A percentile compares a stretch with the other conserved stretches of the same genome.
phyloP scores from a whole-genome alignment of 495 filamentous ascomycete species.

The Neurospora cerealis region DNA sequence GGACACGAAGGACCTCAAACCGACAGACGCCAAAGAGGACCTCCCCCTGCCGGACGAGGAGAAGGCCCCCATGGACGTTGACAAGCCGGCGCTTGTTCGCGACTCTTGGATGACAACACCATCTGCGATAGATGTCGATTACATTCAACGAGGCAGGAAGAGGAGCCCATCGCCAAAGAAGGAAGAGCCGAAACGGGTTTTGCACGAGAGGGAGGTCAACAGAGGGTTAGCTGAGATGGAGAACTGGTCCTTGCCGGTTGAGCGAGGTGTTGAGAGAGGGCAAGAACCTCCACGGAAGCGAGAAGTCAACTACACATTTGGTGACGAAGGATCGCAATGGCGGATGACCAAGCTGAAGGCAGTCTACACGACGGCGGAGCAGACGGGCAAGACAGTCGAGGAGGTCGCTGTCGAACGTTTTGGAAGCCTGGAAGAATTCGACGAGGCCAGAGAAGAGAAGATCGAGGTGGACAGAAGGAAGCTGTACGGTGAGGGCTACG shows the following conservation, averaged over 20 bases:
- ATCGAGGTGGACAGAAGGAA: constrained; percentile 79
- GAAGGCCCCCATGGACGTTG: constrained; percentile 16
- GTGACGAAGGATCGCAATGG: constrained; percentile 84
- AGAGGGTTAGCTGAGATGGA: constrained; percentile 47
- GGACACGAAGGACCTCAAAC: constrained; percentile 27
- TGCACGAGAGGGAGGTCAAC: constrained; percentile 78
- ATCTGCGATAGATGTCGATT: constrained; percentile 71
- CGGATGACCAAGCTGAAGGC: constrained; percentile 89
- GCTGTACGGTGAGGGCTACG: constrained; percentile 77
- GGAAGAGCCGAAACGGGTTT: constrained; percentile 61
- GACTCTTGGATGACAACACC: constrained; percentile 96
- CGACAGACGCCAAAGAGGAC: constrained; percentile 37
- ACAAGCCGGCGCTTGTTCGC: constrained; percentile 27
- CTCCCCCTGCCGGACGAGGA: constrained; percentile 38
- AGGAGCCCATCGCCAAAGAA: constrained; percentile 39
- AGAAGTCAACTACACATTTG: constrained; percentile 75
- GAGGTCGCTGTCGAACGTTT: constrained; percentile 74
- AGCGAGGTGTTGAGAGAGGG: constrained; percentile 23
- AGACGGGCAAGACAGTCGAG: constrained; percentile 59
- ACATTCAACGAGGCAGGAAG: constrained; percentile 57
- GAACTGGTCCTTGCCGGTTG: background rate
- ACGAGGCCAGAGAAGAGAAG: constrained; percentile 91
- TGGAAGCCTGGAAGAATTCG: constrained; percentile 74
- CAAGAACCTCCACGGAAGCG: constrained; percentile 42
- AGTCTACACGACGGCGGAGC: constrained; percentile 71